phyloP scores from a whole-genome alignment of 78 protist species.

The Speleostelium caveatum region DNA sequence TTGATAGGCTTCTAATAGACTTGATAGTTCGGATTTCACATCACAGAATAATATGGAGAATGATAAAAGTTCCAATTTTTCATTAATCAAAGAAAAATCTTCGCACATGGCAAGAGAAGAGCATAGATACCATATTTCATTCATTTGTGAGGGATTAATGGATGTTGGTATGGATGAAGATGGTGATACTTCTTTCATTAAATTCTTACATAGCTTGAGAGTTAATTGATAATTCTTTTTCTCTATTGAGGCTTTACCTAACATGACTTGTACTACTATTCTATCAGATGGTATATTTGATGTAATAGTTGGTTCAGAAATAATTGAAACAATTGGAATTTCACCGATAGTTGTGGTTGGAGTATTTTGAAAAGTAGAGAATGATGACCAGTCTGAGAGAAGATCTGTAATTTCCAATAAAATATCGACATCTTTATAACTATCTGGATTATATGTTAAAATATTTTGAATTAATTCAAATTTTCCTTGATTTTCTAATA shows the following conservation, averaged over 20 bases:
- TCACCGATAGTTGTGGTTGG: neutral
- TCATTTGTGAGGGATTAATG: too few species aligned
- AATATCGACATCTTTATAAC: slow-evolving; percentile 21
- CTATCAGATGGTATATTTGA: neutral
- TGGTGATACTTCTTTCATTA: slow-evolving; percentile 8
- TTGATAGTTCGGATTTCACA: neutral
- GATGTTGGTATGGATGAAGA: slow-evolving; percentile 13
- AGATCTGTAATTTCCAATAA: slow-evolving; percentile 7
- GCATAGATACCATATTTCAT: slow-evolving; percentile 37
- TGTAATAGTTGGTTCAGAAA: neutral
- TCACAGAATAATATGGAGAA: slow-evolving; percentile 21
- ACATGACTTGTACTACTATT: slow-evolving; percentile 7
- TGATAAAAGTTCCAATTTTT: slow-evolving; percentile 8
- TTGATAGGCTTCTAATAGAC: slow-evolving; percentile 23
- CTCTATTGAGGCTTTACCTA: slow-evolving; percentile 8
- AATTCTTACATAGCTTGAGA: slow-evolving; percentile 6
- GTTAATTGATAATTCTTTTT: slow-evolving; percentile 12
- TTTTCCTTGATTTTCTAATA: slow-evolving; percentile 26
- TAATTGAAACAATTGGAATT: neutral
- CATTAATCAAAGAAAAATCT: neutral
- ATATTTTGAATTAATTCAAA: slow-evolving; percentile 45
- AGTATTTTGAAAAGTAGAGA: neutral
- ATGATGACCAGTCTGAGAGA: slow-evolving; percentile 24
- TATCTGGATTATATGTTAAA: neutral
- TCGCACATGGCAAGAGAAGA: slow-evolving; percentile 1